phyloP scores from a whole-genome alignment of 1,284 basidiomycete genomes.

The Calocybe gambosa region DNA sequence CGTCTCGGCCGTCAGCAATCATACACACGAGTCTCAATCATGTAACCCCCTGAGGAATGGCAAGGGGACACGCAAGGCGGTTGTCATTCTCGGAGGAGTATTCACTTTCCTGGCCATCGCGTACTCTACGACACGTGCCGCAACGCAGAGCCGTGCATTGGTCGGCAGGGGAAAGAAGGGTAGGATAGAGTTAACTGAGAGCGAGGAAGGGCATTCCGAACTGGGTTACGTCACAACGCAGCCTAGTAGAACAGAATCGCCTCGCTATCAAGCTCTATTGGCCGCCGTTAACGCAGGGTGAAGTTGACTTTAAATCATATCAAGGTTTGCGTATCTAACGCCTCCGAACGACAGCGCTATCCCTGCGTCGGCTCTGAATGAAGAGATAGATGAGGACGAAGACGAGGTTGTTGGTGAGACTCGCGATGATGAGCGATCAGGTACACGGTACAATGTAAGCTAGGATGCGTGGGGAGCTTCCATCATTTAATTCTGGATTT shows the following conservation, averaged over 20 bases:
- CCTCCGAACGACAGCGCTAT: conserved; percentile 57
- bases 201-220: conserved; percentile 51
- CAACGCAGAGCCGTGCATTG: conserved; percentile 89
- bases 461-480: background rate
- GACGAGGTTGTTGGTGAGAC: conserved; percentile 69
- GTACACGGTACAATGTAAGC: conserved; percentile 94
- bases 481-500: conserved; percentile 5
- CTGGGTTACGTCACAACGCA: conserved; percentile 79
- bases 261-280: conserved; percentile 90
- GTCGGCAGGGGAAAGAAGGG: conserved; percentile 73
- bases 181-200: conserved; percentile 55
- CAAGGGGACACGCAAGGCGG: conserved; percentile 75
- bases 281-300: conserved; percentile 95
- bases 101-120: conserved; percentile 99
- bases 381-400: conserved; percentile 76
- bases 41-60: conserved; percentile 84
- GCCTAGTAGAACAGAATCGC: conserved; percentile 80
- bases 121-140: conserved; percentile 93
- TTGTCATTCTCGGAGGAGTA: conserved; percentile 85
- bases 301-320: conserved; percentile 17
- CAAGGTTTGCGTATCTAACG: background rate
- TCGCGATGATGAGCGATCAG: conserved; percentile 88
- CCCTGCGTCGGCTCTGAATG: conserved; percentile 87
- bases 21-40: conserved; percentile 71
- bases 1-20: conserved; percentile 92